Conservation (phyloP, 331 rosid genomes). For the Acacia concinna region DNA sequence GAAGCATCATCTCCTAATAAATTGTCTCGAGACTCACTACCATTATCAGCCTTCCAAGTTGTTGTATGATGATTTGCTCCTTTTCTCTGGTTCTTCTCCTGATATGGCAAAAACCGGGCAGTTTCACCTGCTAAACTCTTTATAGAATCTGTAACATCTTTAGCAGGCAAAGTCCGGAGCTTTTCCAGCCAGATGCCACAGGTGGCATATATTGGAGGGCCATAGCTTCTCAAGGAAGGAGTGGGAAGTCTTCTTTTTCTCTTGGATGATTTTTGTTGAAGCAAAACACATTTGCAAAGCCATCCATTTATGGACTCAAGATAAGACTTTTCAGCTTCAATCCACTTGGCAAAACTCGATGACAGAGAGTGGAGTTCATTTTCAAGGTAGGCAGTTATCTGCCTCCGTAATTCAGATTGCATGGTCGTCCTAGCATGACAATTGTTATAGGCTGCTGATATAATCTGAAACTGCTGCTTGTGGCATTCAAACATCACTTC, state of each 20-base stretch:
- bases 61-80: conserved; percentile 29
- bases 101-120: conserved; percentile 57
- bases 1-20: conserved; percentile 45
- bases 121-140: conserved; percentile 60
- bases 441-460: conserved; percentile 49
- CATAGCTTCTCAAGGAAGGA: conserved; percentile 26
- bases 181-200: conserved; percentile 69
- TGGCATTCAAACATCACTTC: conserved; percentile 80
- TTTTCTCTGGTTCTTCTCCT: conserved; percentile 63
- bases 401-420: conserved; percentile 58
- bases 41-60: conserved; percentile 45
- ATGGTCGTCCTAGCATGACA: conserved; percentile 45
- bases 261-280: conserved; percentile 49
- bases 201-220: conserved; percentile 77
- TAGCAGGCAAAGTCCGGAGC: conserved; percentile 35
- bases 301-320: conserved; percentile 64
- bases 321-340: conserved; percentile 68
- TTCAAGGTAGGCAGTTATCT: conserved; percentile 60
- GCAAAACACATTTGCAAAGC: conserved; percentile 70
- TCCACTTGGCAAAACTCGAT: conserved; percentile 73
- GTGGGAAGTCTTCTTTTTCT: conserved; percentile 42
- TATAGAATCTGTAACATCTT: conserved; percentile 39
- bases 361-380: conserved; percentile 56
- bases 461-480: conserved; percentile 68
- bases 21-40: conserved; percentile 49